Conservation (phyloP, 108 stramenopile species). For the Cylindrotheca closterium region DNA sequence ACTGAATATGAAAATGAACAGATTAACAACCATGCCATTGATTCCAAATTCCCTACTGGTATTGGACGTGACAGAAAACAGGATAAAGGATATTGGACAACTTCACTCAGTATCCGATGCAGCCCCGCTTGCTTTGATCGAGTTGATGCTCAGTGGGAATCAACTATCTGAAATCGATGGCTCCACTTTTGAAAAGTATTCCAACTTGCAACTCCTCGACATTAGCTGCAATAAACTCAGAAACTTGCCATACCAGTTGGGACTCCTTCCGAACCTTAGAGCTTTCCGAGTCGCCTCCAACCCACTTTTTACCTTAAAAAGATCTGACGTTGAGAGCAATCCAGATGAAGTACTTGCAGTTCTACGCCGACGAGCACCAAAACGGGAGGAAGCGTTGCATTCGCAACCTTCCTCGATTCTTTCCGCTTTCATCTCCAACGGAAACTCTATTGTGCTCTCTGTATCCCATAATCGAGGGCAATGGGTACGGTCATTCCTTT, state of each 20-base stretch:
- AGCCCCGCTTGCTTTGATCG: not conserved
- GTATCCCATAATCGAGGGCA: no score
- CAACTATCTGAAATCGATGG: slow-evolving; percentile 22
- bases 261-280: slow-evolving; percentile 12
- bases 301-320: slow-evolving; percentile 17
- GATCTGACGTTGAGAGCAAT: slow-evolving; percentile 2
- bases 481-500: no score
- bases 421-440: no score
- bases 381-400: not conserved
- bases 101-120: not conserved
- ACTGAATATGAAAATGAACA: slow-evolving; percentile 9
- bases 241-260: slow-evolving; percentile 28
- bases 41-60: slow-evolving; percentile 13
- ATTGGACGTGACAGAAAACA: slow-evolving; percentile 24
- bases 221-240: slow-evolving; percentile 26
- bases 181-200: not conserved
- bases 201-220: slow-evolving; percentile 15
- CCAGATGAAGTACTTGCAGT: slow-evolving; percentile 11
- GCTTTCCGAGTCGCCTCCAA: slow-evolving; percentile 14
- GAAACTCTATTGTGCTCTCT: no score
- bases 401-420: no score
- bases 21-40: slow-evolving; percentile 11
- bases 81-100: slow-evolving; percentile 17
- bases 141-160: slow-evolving; percentile 22
- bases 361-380: slow-evolving; percentile 24